These are phyloP conservation scores for Boletus rex-veris DNA, from an alignment of 768 basidiomycete species.

Conservation along the genomic window DNA sequence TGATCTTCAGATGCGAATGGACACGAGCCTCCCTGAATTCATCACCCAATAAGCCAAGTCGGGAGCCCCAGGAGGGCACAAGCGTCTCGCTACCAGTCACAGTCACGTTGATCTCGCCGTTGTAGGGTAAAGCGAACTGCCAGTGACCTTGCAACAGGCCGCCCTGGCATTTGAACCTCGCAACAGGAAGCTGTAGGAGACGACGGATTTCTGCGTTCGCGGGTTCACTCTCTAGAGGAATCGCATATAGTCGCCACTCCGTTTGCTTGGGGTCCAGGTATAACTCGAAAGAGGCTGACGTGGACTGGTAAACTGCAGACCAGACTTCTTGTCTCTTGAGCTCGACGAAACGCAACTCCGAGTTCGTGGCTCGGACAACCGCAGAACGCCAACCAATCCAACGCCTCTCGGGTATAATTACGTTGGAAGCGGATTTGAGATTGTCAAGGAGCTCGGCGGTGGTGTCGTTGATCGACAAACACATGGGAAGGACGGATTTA, in stretches of 20 bases:
- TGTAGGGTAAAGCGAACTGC: slow-evolving; percentile 74
- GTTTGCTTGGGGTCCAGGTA: slow-evolving; percentile 70
- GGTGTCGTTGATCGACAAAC: slow-evolving; percentile 55
- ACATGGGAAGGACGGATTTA: slow-evolving; percentile 86
- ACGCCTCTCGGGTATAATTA: slow-evolving; percentile 47
- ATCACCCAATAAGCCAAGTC: slow-evolving; percentile 66
- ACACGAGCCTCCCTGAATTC: slow-evolving; percentile 67
- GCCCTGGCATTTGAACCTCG: slow-evolving; percentile 56
- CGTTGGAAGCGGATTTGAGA: slow-evolving; percentile 39
- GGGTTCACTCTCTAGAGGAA: slow-evolving; percentile 61
- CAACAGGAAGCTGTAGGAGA: slow-evolving; percentile 71
- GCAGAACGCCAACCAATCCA: slow-evolving; percentile 73
- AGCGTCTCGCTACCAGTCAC: slow-evolving; percentile 58
- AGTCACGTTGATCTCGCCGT: slow-evolving; percentile 51
- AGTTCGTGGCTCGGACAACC: slow-evolving; percentile 52
- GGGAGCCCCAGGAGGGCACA: slow-evolving; percentile 82
- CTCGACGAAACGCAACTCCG: slow-evolving; percentile 78
- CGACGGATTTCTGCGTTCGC: slow-evolving; percentile 79
- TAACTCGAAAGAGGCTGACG: slow-evolving; percentile 69
- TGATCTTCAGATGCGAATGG: slow-evolving; percentile 61
- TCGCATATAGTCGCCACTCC: slow-evolving; percentile 84
- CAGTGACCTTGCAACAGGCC: slow-evolving; percentile 68
- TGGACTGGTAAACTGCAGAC: slow-evolving; percentile 75
- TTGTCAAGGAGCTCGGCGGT: slow-evolving; percentile 49
- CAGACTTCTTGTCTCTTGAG: slow-evolving; percentile 87